These are phyloP conservation scores for Penicillium sp. DNA, from an alignment of 2,329 filamentous ascomycete species.

Conservation along the genomic window DNA sequence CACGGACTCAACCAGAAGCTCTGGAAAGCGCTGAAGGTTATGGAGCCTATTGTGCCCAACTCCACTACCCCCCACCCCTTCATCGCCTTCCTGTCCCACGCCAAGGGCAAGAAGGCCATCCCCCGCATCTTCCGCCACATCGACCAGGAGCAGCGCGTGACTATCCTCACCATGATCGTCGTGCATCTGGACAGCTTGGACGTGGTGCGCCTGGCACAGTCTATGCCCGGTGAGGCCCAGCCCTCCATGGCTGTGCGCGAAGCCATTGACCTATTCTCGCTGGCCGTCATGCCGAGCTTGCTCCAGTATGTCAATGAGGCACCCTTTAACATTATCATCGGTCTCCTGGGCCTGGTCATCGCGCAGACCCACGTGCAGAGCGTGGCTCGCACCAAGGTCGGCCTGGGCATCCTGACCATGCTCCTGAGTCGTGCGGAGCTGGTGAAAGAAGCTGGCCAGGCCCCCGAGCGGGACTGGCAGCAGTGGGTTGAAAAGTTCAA, in stretches of 20 bases:
- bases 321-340: conserved; percentile 84
- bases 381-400: conserved; percentile 84
- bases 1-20: conserved; percentile 73
- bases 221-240: conserved; percentile 68
- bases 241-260: conserved; percentile 78
- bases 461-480: conserved; percentile 70
- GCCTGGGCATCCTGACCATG: conserved; percentile 86
- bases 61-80: conserved; percentile 77
- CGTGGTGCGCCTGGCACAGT: conserved; percentile 78
- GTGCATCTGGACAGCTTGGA: conserved; percentile 90
- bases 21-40: conserved; percentile 85
- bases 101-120: conserved; percentile 94
- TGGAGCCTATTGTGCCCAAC: conserved; percentile 79
- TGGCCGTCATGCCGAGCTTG: conserved; percentile 83
- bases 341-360: conserved; percentile 80
- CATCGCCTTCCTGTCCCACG: conserved; percentile 89
- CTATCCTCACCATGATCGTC: conserved; percentile 91
- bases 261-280: conserved; percentile 86
- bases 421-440: conserved; percentile 91
- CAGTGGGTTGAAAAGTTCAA: conserved; percentile 85
- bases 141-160: conserved; percentile 83
- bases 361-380: conserved; percentile 76
- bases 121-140: conserved; percentile 93
- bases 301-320: conserved; percentile 90
- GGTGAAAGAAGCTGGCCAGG: conserved; percentile 74